Evolutionary conservation across 768 basidiomycete species (phyloP).

Genomic region (Coprinopsis cinerea): DNA sequence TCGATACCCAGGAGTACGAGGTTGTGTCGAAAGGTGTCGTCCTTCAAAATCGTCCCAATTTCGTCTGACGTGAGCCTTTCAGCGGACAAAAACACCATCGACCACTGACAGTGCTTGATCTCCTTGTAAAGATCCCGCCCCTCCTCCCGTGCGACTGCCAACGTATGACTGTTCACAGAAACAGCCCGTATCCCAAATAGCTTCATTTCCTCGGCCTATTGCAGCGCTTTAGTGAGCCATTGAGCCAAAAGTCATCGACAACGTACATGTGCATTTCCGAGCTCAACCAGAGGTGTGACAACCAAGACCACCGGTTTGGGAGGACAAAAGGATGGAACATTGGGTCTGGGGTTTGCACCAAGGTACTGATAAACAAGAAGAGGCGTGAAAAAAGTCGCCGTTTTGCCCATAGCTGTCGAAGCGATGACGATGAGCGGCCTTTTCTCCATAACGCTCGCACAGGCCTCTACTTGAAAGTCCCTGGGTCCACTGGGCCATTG

Average conservation of each 20-base stretch:
- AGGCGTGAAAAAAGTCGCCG: slow-evolving; percentile 14
- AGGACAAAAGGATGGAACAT: slow-evolving; percentile 9
- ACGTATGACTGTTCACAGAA: slow-evolving; percentile 16
- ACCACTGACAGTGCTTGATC: slow-evolving; percentile 17
- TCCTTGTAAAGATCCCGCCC: slow-evolving; percentile 16
- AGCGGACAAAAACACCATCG: slow-evolving; percentile 18
- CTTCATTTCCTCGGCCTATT: slow-evolving; percentile 16
- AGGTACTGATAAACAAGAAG: slow-evolving; percentile 17
- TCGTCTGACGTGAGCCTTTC: slow-evolving; percentile 16
- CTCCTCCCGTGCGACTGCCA: slow-evolving; percentile 11
- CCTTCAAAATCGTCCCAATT: slow-evolving; percentile 14
- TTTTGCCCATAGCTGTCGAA: slow-evolving; percentile 18
- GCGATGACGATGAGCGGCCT: slow-evolving; percentile 17
- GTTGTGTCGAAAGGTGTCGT: slow-evolving; percentile 15
- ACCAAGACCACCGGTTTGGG: slow-evolving; percentile 14
- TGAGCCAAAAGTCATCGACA: not conserved
- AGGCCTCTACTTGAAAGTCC: slow-evolving; percentile 16
- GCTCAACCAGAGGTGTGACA: slow-evolving; percentile 20
- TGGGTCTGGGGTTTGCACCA: slow-evolving; percentile 1
- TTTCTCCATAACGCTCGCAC: slow-evolving; percentile 15
- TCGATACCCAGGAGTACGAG: slow-evolving; percentile 20
- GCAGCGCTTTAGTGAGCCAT: slow-evolving; percentile 1
- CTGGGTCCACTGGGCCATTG: slow-evolving; percentile 16
- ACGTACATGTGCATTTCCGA: slow-evolving; percentile 20
- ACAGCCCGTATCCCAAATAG: slow-evolving; percentile 15